These are phyloP conservation scores for Rhodotorula sp. DNA, from an alignment of 1,284 basidiomycete species.

Conservation along the genomic window DNA sequence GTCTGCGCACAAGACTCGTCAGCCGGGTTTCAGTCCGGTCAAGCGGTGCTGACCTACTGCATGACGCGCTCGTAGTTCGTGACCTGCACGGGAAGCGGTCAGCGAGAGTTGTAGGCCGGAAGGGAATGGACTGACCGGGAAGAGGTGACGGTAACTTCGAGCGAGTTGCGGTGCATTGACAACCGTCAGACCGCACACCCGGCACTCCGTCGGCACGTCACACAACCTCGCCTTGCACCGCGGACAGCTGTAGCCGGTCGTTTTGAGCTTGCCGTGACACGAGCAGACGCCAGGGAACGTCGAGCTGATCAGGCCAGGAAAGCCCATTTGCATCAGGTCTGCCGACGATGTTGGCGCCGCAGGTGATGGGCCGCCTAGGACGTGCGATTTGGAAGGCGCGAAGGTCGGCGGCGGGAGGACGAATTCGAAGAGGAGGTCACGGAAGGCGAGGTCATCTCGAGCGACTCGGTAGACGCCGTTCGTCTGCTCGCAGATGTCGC, in stretches of 20 bases:
- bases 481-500: conserved; percentile 82
- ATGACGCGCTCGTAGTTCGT: conserved; percentile 39
- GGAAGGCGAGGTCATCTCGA: conserved; percentile 94
- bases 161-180: conserved; percentile 97
- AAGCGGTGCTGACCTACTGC: conserved; percentile 50
- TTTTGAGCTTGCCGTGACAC: conserved; percentile 86
- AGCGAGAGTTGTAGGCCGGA: background rate
- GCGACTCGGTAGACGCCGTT: conserved; percentile 91
- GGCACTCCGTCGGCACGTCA: conserved; percentile 97
- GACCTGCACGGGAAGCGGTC: conserved; percentile 6
- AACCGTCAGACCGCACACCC: conserved; percentile 94
- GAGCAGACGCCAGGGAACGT: conserved; percentile 81
- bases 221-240: conserved; percentile 89
- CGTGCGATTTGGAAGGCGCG: conserved; percentile 22
- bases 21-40: conserved; percentile 44
- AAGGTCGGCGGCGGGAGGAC: conserved; percentile 81
- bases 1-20: conserved; percentile 31
- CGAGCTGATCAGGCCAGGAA: conserved; percentile 84
- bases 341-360: conserved; percentile 36
- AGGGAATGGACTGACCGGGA: conserved; percentile 64
- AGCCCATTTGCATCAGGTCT: conserved; percentile 98
- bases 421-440: conserved; percentile 91
- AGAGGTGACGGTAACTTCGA: conserved; percentile 88
- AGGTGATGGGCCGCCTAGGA: conserved; percentile 27
- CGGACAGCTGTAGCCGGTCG: conserved; percentile 90